A percentile compares a stretch with the other conserved stretches of the same genome.
Conservation (phyloP, 2,329 filamentous ascomycete genomes). For the Hypoxylon sp. region DNA sequence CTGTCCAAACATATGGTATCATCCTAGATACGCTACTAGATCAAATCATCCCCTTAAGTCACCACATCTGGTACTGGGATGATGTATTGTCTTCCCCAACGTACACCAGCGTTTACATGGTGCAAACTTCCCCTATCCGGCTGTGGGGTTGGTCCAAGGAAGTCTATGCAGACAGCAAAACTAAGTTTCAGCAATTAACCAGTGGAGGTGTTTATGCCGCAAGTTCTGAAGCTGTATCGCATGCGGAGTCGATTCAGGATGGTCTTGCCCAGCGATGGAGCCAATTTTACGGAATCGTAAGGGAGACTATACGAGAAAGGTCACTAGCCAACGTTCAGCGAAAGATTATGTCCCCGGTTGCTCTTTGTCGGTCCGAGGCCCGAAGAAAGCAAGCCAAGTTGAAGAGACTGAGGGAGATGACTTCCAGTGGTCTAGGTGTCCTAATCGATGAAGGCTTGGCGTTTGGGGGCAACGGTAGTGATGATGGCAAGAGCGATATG, state of each 20-base stretch:
- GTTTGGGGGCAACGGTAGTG: slow-evolving; percentile 71
- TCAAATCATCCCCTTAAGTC: slow-evolving; percentile 84
- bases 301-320: slow-evolving; percentile 79
- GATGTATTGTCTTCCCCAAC: slow-evolving; percentile 84
- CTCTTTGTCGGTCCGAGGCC: slow-evolving; percentile 80
- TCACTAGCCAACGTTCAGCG: slow-evolving; percentile 79
- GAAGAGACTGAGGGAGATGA: slow-evolving; percentile 81
- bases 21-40: slow-evolving; percentile 83
- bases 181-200: slow-evolving; percentile 60
- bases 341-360: slow-evolving; percentile 82
- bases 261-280: slow-evolving; percentile 69
- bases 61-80: slow-evolving; percentile 97
- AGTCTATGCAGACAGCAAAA: slow-evolving; percentile 74
- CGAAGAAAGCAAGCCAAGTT: slow-evolving; percentile 80
- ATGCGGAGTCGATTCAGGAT: slow-evolving; percentile 54
- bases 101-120: slow-evolving; percentile 84
- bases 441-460: slow-evolving; percentile 88
- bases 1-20: slow-evolving; percentile 89
- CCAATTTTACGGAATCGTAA: slow-evolving; percentile 85
- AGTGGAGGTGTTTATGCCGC: slow-evolving; percentile 47
- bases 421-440: slow-evolving; percentile 87
- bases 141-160: slow-evolving; percentile 80
- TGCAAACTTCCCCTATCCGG: slow-evolving; percentile 86
- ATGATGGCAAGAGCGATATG: slow-evolving; percentile 66
- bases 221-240: slow-evolving; percentile 50